phyloP scores from a whole-genome alignment of 768 basidiomycete genomes.

The Sutorius australiensis region DNA sequence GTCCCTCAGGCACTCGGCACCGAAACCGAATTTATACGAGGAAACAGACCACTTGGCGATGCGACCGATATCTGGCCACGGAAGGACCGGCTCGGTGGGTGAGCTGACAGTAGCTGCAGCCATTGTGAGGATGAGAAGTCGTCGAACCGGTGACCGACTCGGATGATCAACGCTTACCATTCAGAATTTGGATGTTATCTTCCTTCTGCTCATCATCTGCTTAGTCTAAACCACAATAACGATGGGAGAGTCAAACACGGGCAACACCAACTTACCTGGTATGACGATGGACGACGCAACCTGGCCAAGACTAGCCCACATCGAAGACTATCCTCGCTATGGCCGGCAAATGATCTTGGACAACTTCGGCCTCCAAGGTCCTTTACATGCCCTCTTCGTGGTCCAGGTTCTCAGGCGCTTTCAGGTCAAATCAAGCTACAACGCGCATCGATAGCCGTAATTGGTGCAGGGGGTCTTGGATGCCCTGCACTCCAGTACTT shows the following conservation, averaged over 20 bases:
- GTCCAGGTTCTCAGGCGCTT: constrained; percentile 1
- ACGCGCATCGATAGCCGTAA: constrained; percentile 71
- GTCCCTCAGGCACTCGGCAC: constrained; percentile 87
- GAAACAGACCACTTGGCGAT: constrained; percentile 96
- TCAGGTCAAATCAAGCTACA: constrained; percentile 83
- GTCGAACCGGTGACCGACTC: not conserved
- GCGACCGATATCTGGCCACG: constrained; percentile 81
- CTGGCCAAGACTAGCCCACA: constrained; percentile 32
- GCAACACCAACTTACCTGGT: not conserved
- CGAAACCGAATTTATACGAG: constrained; percentile 94
- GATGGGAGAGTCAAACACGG: not conserved
- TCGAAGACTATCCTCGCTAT: constrained; percentile 83
- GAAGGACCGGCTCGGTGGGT: constrained; percentile 42
- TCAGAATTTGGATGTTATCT: not conserved
- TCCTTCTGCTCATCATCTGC: not conserved
- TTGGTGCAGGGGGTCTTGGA: constrained; percentile 94
- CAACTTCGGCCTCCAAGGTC: constrained; percentile 83
- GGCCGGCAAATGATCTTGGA: constrained; percentile 96
- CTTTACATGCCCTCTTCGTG: not conserved
- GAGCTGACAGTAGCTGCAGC: constrained; percentile 5
- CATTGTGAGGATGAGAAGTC: constrained; percentile 3
- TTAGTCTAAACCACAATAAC: not conserved
- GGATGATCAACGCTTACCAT: not conserved
- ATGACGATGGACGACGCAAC: constrained; percentile 10
- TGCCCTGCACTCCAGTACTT: constrained; percentile 96